Conservation (phyloP, 2,329 filamentous ascomycete species). For the Colletotrichum sp. region DNA sequence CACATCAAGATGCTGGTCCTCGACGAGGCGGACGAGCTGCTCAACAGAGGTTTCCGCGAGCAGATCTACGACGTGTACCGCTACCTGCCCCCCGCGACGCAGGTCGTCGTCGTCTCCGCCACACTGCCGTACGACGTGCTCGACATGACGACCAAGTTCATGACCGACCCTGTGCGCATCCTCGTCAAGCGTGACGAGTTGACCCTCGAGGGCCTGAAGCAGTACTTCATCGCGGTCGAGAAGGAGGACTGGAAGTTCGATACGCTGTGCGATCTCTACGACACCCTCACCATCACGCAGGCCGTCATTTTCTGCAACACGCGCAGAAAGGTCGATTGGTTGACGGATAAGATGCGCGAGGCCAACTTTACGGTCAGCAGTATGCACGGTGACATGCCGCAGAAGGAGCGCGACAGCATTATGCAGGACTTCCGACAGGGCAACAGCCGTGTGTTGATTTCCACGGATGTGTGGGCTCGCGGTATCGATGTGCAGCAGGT, state of each 20-base stretch:
- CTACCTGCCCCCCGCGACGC: constrained; percentile 93
- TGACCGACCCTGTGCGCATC: constrained; percentile 96
- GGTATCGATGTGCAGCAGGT: constrained; percentile 99
- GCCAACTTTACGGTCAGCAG: constrained; percentile 98
- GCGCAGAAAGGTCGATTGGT: constrained; percentile 97
- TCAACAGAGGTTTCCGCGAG: constrained; percentile 95
- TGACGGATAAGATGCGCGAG: constrained; percentile 99
- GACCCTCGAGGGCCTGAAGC: constrained; percentile 95
- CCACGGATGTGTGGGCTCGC: constrained; percentile 96
- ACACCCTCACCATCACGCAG: constrained; percentile 97
- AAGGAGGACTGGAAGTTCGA: constrained; percentile 99
- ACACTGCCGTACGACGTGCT: constrained; percentile 97
- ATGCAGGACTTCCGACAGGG: constrained; percentile 99
- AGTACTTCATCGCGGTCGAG: constrained; percentile 99
- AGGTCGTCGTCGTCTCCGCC: constrained; percentile 97
- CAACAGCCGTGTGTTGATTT: constrained; percentile 94
- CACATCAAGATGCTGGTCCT: constrained; percentile 70
- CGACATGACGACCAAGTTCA: constrained; percentile 99
- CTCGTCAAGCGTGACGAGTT: constrained; percentile 98
- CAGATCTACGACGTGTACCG: constrained; percentile 99
- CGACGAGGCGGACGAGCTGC: constrained; percentile 66
- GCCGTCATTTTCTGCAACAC: constrained; percentile 99
- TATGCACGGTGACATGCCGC: constrained; percentile 99
- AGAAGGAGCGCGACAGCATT: constrained; percentile 97
- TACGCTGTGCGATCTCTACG: constrained; percentile 97